Evolutionary conservation across 1,284 basidiomycete genomes (phyloP).

Genomic region (Heterobasidion parviporum): DNA sequence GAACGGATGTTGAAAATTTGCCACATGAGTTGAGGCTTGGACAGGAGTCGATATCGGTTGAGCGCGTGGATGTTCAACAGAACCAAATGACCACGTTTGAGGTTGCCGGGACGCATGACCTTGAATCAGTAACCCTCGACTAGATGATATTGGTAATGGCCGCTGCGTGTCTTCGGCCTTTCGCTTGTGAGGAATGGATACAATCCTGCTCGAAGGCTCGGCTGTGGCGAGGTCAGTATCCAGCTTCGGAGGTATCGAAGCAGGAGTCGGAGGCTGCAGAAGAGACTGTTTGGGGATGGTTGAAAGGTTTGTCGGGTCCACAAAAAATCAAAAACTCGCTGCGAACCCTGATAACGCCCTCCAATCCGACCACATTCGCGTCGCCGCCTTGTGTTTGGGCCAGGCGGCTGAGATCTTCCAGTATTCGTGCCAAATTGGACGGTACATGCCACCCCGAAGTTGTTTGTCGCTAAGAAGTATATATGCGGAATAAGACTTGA

Average conservation of each 20-base stretch:
- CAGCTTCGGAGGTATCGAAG: constrained; percentile 4
- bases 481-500: constrained; percentile 8
- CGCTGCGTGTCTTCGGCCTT: background rate
- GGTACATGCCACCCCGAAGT: constrained; percentile 39
- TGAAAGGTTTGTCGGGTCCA: constrained; percentile 37
- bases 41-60: background rate
- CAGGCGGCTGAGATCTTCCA: constrained; percentile 31
- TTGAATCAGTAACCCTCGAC: background rate
- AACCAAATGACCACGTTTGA: background rate
- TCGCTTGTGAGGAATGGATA: background rate
- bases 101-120: background rate
- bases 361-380: constrained; percentile 27
- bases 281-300: constrained; percentile 40
- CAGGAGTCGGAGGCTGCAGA: constrained; percentile 7
- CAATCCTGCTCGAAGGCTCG: background rate
- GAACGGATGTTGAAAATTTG: constrained; percentile 17
- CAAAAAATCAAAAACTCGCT: constrained; percentile 34
- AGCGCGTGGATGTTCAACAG: background rate
- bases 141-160: too few relatives aligned
- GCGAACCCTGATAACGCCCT: constrained; percentile 60
- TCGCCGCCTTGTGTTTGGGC: constrained; percentile 21
- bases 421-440: constrained; percentile 28
- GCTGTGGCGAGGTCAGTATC: background rate
- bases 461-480: constrained; percentile 32
- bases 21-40: background rate